Evolutionary conservation across 2,329 filamentous ascomycete genomes (phyloP), one percentile per base, ranked within the genome.

Genomic region (Keithomyces neogunnii): DNA sequence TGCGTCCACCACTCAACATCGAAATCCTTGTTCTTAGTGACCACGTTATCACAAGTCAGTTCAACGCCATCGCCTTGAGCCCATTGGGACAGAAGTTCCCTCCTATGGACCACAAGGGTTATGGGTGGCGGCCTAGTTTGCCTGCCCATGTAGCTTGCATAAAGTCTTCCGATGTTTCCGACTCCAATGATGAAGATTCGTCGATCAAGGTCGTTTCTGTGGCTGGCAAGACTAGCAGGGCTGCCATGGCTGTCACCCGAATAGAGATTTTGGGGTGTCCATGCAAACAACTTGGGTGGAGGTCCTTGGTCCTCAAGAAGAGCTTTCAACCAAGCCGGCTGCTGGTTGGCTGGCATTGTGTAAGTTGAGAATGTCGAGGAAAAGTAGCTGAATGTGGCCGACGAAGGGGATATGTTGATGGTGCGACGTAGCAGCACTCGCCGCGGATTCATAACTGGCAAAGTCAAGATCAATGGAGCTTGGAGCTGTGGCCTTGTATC

Each of bases 121-220:
- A 96, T 78, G 0, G 87, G 87, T 4, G 89, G 88, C 3, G 78
- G 76, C 26, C 79, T 68, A 1, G 68, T 60, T 7, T 82, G 71
- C 26, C 78, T 75, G 28, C 81, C 78, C 9, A 96, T 72, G 28
- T 82, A 81, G 63, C 85, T 84, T 30, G 91, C 89, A 56, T 91
- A 81, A 30, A 96, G 80, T 43, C 82, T 82, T 11, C 90, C 91
- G 10, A 96, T 74, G 63, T 89, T 95, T 36, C 91, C 91, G 9
- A 87, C 64, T 9, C 92, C 91, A 3, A 96, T 71, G 46, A 96
- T 77, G 62, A 93, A 82, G 55, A 95, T 84, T 35, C 84, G 77
- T n/a, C 63, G 63, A 36, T 62, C 48, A 31, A 59, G 52, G 47
- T 62, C 56, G 3, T 57, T 35, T 19, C 32, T 33, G 40, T 13